Evolutionary conservation across 202 grass and related monocot genomes (phyloP), one percentile per base, ranked within the genome.

Genomic region (Setaria viridis): DNA sequence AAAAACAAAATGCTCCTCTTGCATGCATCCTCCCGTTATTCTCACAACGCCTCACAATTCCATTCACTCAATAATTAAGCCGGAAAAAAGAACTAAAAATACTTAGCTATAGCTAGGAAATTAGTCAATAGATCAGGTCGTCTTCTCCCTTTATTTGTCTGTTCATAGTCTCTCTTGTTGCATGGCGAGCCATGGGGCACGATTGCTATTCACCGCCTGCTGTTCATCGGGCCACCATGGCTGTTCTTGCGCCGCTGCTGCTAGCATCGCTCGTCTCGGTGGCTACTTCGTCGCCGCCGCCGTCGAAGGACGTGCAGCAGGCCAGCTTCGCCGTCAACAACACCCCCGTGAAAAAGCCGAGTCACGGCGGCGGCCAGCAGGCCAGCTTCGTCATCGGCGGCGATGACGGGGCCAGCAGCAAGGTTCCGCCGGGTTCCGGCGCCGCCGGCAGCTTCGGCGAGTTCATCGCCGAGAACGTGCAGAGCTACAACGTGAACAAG

Each of bases 381-480:
- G 13, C 17, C 11, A 85, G 1, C 75, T 41, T 79, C 83, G 5
- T 37, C 29, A 2, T 78, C 30, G 43, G 41, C 34, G 5, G 13
- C n/a, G 12, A 15, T 0, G 59, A 4, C 50, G 79, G 12, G 3
- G 39, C 17, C 45, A 3, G 16, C 42, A 16, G 21, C 41, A 15
- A 6, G 20, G 1, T 9, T n/a, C 10, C 66, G 7, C 19, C 0
- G 70, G 50, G 48, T 32, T 48, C 54, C 35, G 48, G 2, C 17
- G 56, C 0, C 7, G 17, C 3, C 14, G 59, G 41, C 68, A 62
- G 62, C 70, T 85, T 89, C 54, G 41, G 33, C 63, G 69, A 89
- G 12, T 85, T 85, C 77, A 45, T 89, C 33, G 9, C 63, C 21
- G 6, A 53, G 84, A 92, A 92, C 50, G 87, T 78, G 16, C 0